Percentiles rank a stretch among this genome's conserved stretches.
These are phyloP conservation scores for Alopecurus myosuroides DNA, from an alignment of 176 grass and related monocot genomes.

Conservation along the genomic window DNA sequence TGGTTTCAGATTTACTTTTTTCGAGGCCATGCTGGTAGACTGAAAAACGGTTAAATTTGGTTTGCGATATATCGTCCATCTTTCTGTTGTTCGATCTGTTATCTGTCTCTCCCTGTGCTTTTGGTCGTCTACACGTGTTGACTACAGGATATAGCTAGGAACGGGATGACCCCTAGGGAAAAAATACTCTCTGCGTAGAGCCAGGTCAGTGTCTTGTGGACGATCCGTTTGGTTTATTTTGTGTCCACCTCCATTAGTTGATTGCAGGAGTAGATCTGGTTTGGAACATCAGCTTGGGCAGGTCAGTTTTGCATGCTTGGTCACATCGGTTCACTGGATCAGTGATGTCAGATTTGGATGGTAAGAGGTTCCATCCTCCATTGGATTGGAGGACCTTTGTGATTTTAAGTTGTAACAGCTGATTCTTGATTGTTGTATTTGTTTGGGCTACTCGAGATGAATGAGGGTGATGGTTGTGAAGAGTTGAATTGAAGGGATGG, in stretches of 20 bases:
- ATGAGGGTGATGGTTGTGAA: background rate
- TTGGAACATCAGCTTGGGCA: no score
- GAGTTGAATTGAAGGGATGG: background rate
- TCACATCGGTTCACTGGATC: background rate
- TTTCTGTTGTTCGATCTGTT: background rate
- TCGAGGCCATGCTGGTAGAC: background rate
- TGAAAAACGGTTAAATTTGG: background rate
- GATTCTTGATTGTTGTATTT: background rate
- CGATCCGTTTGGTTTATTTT: no score
- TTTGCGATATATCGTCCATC: background rate
- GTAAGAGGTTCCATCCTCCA: background rate
- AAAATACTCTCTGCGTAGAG: background rate
- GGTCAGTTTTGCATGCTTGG: background rate
- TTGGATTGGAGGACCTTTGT: background rate
- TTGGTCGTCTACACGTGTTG: background rate
- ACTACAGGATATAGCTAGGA: background rate
- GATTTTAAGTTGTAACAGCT: background rate
- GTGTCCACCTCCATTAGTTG: no score
- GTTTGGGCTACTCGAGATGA: background rate
- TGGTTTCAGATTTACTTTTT: background rate
- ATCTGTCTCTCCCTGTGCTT: background rate
- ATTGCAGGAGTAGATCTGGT: no score
- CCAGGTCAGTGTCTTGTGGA: no score
- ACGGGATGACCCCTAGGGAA: background rate
- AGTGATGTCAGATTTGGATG: no score